These are phyloP conservation scores for Inga oerstediana DNA, from an alignment of 306 rosid genomes.

Conservation along the genomic window DNA sequence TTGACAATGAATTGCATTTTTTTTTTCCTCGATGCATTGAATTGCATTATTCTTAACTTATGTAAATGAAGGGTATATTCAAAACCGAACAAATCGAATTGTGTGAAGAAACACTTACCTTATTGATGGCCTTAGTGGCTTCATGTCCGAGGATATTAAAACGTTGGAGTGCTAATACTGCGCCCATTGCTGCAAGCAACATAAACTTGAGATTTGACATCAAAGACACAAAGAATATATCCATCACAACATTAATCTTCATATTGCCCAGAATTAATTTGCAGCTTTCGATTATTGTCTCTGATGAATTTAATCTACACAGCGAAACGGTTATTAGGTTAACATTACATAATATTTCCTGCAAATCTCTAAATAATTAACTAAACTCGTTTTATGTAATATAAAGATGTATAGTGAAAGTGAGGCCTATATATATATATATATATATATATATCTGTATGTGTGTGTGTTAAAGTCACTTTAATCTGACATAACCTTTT, in stretches of 20 bases:
- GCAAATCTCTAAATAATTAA: not conserved
- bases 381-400: not conserved
- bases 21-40: not conserved
- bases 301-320: not conserved
- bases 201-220: constrained; percentile 6
- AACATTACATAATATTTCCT: not conserved
- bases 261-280: not conserved
- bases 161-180: constrained; percentile 5
- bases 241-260: not conserved
- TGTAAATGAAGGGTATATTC: too few species aligned
- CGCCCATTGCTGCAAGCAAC: not conserved
- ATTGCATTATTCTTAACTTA: not conserved
- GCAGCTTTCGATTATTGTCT: not conserved
- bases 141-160: not conserved
- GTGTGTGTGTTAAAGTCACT: not conserved
- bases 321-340: not conserved
- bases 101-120: not conserved
- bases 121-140: constrained; percentile 9
- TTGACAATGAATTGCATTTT: not conserved
- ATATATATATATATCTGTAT: too few species aligned
- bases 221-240: not conserved
- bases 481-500: not conserved
- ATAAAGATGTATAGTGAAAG: not conserved
- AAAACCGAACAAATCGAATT: not conserved
- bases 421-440: not conserved